phyloP scores from a whole-genome alignment of 805 yeast species.

The Limtongozyma cylindracea region DNA sequence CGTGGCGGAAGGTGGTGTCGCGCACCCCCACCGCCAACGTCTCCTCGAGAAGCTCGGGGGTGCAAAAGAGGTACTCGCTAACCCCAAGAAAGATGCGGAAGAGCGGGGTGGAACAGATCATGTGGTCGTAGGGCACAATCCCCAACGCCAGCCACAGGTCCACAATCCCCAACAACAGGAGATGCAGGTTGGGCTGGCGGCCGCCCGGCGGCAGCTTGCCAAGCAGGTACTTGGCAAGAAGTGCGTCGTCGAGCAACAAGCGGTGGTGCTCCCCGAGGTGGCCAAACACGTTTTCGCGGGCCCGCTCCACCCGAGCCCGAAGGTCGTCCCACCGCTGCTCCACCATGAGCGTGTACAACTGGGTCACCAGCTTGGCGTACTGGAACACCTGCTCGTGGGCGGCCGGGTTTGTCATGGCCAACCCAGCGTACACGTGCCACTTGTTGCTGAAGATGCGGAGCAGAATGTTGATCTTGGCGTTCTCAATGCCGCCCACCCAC shows the following conservation, averaged over 20 bases:
- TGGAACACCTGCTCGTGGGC: constrained; percentile 84
- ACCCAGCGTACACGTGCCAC: constrained; percentile 97
- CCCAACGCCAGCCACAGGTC: constrained; percentile 79
- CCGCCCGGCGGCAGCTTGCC: constrained; percentile 44
- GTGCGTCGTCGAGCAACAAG: constrained; percentile 47
- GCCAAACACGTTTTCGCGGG: constrained; percentile 57
- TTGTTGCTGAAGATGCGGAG: constrained; percentile 77
- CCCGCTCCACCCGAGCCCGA: constrained; percentile 27
- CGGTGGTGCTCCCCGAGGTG: constrained; percentile 28
- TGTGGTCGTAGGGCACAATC: constrained; percentile 87
- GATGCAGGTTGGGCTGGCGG: constrained; percentile 64
- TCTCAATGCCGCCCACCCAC: constrained; percentile 88
- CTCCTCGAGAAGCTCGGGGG: constrained; percentile 61
- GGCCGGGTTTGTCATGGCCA: constrained; percentile 86
- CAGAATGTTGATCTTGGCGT: constrained; percentile 86
- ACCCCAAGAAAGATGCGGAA: constrained; percentile 89
- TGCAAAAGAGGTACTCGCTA: constrained; percentile 71
- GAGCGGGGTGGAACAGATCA: constrained; percentile 82
- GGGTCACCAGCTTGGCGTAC: constrained; percentile 67
- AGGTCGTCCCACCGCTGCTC: constrained; percentile 38
- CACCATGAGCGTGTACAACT: constrained; percentile 63
- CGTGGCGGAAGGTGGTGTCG: constrained; percentile 51
- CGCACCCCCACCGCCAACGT: constrained; percentile 48
- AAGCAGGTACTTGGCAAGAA: constrained; percentile 60
- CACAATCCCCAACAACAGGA: constrained; percentile 72